Conservation (phyloP, 1,284 basidiomycete species). For the Malassezia arunalokei region DNA sequence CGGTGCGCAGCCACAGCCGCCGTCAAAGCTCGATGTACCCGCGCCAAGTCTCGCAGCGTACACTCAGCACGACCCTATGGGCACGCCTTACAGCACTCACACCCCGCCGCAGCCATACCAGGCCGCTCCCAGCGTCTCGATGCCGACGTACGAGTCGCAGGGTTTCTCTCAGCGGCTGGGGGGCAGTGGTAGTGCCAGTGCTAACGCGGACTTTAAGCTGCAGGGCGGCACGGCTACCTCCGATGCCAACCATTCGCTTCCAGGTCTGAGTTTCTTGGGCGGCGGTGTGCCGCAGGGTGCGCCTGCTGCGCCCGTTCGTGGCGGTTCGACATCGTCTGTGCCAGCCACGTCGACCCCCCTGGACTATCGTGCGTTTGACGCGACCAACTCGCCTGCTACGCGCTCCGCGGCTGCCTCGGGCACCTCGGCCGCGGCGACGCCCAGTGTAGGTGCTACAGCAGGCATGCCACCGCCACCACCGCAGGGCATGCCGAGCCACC, state of each 20-base stretch:
- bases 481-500: constrained; percentile 21
- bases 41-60: constrained; percentile 7
- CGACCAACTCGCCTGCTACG: constrained; percentile 7
- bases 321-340: constrained; percentile 15
- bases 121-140: constrained; percentile 21
- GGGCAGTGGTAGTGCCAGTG: neutral
- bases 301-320: constrained; percentile 16
- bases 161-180: constrained; percentile 29
- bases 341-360: constrained; percentile 3
- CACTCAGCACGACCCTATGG: constrained; percentile 6
- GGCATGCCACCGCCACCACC: constrained; percentile 9
- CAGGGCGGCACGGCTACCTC: neutral
- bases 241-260: constrained; percentile 22
- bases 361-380: constrained; percentile 15
- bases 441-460: too few relatives aligned
- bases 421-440: neutral
- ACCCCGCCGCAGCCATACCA: constrained; percentile 24
- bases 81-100: constrained; percentile 27
- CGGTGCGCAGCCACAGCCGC: constrained; percentile 32
- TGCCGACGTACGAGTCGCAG: constrained; percentile 31
- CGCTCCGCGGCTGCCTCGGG: neutral
- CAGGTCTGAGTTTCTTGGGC: constrained; percentile 28
- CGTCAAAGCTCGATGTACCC: constrained; percentile 5
- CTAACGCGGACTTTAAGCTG: constrained; percentile 38
- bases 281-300: constrained; percentile 15